These are phyloP conservation scores for Phytophthora cactorum DNA, from an alignment of 352 stramenopile genomes.

Conservation along the genomic window DNA sequence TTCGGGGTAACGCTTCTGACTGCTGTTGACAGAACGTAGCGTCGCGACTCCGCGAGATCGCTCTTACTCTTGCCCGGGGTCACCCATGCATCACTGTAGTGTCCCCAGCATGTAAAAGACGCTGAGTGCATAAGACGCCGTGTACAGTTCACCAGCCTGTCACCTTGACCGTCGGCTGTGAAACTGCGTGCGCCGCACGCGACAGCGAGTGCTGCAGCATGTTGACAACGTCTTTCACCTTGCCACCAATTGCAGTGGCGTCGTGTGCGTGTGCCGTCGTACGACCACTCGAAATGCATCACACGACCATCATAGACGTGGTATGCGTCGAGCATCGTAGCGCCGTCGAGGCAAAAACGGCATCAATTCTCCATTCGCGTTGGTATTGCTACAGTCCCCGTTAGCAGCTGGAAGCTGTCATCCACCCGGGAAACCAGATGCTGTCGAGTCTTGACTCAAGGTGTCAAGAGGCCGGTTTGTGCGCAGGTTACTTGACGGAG, in stretches of 20 bases:
- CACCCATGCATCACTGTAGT: conserved; percentile 23
- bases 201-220: background rate
- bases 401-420: conserved; percentile 34
- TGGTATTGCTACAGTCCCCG: conserved; percentile 4
- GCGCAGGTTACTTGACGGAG: conserved; percentile 22
- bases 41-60: conserved; percentile 28
- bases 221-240: background rate
- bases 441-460: conserved; percentile 8
- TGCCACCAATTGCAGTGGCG: background rate
- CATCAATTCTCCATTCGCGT: conserved; percentile 2
- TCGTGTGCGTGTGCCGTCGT: conserved; percentile 14
- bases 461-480: conserved; percentile 34
- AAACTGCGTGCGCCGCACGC: conserved; percentile 9
- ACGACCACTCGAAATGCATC: conserved; percentile 23
- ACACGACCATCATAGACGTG: conserved; percentile 24
- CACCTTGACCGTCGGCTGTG: conserved; percentile 8
- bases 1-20: conserved; percentile 32
- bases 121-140: conserved; percentile 25
- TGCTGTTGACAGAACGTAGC: conserved; percentile 42
- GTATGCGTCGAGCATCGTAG: conserved; percentile 16
- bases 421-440: conserved; percentile 36
- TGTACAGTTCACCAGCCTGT: conserved; percentile 30
- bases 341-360: background rate
- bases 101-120: conserved; percentile 24
- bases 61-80: conserved; percentile 23